Percentiles rank a stretch among this genome's conserved stretches.
Conservation (phyloP, 139 green algal species). For the Edaphochlamys debaryana region DNA sequence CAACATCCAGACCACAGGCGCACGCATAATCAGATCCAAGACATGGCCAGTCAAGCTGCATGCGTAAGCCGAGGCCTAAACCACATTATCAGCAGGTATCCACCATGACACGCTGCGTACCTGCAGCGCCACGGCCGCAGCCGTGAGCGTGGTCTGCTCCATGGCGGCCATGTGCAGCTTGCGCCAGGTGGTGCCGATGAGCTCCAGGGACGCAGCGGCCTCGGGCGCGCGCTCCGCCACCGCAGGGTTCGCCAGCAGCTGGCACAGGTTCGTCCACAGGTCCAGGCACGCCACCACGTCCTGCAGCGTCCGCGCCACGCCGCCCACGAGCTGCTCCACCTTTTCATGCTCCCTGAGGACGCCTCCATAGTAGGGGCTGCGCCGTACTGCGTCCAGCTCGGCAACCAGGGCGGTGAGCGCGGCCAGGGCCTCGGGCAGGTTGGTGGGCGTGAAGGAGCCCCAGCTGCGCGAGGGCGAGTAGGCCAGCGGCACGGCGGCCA, state of each 20-base stretch:
- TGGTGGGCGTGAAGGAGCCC: constrained; percentile 48
- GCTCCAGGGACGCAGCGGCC: constrained; percentile 14
- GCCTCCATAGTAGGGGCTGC: constrained; percentile 42
- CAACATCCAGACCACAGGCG: too few species aligned
- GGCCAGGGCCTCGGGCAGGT: constrained; percentile 45
- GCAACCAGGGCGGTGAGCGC: constrained; percentile 15
- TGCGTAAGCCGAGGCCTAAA: too few species aligned
- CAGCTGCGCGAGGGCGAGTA: constrained; percentile 30
- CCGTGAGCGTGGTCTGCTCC: constrained; percentile 33
- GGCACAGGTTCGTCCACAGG: constrained; percentile 35
- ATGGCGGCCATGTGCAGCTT: constrained; percentile 45
- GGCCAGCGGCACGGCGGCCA: constrained; percentile 11
- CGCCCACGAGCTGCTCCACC: constrained; percentile 47
- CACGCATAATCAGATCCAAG: too few species aligned
- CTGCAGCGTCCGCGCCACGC: constrained; percentile 28
- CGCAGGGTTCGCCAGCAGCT: constrained; percentile 21
- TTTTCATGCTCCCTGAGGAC: constrained; percentile 45
- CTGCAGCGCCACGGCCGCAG: constrained; percentile 34
- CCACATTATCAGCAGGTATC: neutral
- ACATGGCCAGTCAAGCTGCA: too few species aligned
- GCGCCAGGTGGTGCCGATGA: constrained; percentile 35
- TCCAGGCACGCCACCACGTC: constrained; percentile 40
- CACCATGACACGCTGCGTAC: too few species aligned
- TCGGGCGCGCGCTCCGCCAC: constrained; percentile 1
- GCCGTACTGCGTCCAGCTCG: constrained; percentile 33